These are phyloP conservation scores for Penicillium lividum DNA, from an alignment of 495 filamentous ascomycete genomes.

Conservation along the genomic window DNA sequence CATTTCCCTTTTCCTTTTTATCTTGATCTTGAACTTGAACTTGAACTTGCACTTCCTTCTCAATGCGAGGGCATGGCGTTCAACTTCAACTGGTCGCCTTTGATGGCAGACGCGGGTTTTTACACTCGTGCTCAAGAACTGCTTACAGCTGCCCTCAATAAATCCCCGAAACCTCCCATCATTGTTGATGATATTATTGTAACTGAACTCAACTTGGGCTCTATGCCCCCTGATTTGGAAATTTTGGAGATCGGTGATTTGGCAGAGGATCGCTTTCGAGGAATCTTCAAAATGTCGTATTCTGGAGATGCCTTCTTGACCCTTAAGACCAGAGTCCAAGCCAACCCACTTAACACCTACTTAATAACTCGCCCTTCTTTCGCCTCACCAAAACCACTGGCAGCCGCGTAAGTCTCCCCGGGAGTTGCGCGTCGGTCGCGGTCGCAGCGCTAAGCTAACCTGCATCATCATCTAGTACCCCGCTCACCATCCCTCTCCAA, in stretches of 20 bases:
- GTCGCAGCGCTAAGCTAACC: constrained; percentile 16
- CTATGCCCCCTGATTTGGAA: constrained; percentile 87
- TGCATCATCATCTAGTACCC: constrained; percentile 46
- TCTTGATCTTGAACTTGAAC: background rate
- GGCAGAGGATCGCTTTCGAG: constrained; percentile 94
- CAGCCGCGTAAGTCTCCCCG: constrained; percentile 63
- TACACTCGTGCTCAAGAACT: constrained; percentile 91
- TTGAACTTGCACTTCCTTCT: constrained; percentile 15
- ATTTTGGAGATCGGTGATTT: constrained; percentile 96
- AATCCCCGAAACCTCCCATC: constrained; percentile 96
- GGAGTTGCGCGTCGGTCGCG: background rate
- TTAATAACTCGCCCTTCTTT: constrained; percentile 87
- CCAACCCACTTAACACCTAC: constrained; percentile 95
- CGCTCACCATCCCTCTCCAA: constrained; percentile 92
- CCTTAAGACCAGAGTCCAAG: constrained; percentile 92
- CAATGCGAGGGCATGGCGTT: constrained; percentile 77
- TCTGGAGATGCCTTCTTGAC: constrained; percentile 93
- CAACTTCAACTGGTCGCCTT: constrained; percentile 99
- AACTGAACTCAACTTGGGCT: constrained; percentile 94
- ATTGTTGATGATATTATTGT: constrained; percentile 99
- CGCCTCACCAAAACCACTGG: constrained; percentile 89
- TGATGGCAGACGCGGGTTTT: constrained; percentile 88
- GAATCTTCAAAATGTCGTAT: constrained; percentile 99
- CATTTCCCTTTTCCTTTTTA: background rate
- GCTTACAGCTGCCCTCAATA: constrained; percentile 92